phyloP scores from a whole-genome alignment of 139 green algal genomes.

The Chara braunii region DNA sequence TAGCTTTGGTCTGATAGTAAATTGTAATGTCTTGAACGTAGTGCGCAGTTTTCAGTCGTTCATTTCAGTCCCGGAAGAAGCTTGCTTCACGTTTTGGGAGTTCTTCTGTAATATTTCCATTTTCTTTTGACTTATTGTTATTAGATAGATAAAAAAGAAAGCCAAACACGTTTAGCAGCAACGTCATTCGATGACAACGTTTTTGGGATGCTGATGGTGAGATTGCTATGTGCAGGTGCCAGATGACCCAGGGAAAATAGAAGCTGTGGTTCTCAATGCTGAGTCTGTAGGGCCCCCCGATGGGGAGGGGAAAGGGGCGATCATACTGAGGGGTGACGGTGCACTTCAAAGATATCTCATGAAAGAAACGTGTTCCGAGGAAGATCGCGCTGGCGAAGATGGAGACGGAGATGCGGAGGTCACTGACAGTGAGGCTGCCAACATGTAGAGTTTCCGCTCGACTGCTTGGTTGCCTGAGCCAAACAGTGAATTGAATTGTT shows the following conservation, averaged over 20 bases:
- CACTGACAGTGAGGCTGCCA: neutral
- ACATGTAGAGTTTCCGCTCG: too few relatives aligned
- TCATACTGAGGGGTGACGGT: neutral
- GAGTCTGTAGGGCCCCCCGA: conserved; percentile 5
- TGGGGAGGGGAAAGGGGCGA: neutral
- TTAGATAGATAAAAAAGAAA: neutral
- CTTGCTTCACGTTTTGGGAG: neutral
- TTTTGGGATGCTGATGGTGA: conserved; percentile 1
- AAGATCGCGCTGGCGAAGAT: neutral
- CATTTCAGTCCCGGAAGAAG: too few relatives aligned
- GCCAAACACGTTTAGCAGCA: neutral
- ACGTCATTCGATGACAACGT: neutral
- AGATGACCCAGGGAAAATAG: neutral
- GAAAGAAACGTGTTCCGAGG: neutral
- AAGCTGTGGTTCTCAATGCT: conserved; percentile 18
- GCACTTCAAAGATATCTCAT: neutral
- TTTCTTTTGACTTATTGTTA: conserved; percentile 8
- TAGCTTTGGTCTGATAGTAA: too few relatives aligned
- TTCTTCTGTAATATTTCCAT: neutral
- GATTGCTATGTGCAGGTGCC: conserved; percentile 1
- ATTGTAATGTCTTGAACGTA: too few relatives aligned
- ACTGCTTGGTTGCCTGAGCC: too few relatives aligned
- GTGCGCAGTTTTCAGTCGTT: too few relatives aligned
- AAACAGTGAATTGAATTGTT: too few relatives aligned
- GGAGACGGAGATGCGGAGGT: neutral